Evolutionary conservation across 108 stramenopile species (phyloP), one percentile per base, ranked within the genome.

Genomic region (Cyclotella choctawhatcheeana): DNA sequence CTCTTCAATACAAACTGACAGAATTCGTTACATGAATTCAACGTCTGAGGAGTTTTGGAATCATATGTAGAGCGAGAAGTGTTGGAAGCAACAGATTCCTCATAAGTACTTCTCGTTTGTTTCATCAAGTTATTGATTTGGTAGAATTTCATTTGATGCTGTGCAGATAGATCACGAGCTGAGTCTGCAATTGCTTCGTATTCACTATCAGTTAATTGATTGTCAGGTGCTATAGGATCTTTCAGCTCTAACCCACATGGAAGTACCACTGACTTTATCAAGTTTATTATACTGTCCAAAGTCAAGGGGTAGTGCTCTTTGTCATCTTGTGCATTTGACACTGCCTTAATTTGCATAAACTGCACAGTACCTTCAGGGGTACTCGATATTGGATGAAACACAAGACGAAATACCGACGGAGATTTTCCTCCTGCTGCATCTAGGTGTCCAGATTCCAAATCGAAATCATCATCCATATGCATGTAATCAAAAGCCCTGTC

Each of bases 251-350:
- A 17, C 43, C 74, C 74, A 44, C 65, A 75, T 22, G 74, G 66
- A 40, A 75, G 60, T 17, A 75, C 25, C 33, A 75, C 58, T 5
- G n/a, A 37, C 37, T 67, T 75, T 48, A 75, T 44, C 34, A 75
- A 54, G 47, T 62, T 27, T 0, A 67, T 67, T 0, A 75, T 67
- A 43, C 64, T 56, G 5, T 50, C 14, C 25, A 45, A 22, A 20
- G 17, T 44, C 37, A 67, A n/a, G 0, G 74, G 74, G 27, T 44
- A 62, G 10, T 61, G 44, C 66, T 47, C 50, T 60, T 3, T 30
- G 7, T 53, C 51, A n/a, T n/a, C n/a, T n/a, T n/a, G n/a, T n/a
- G 29, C 58, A 37, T 33, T 51, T 20, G 20, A 0, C 0, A 66
- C 3, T 22, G 64, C 2, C 40, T 35, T 32, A 6, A 67, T 53